These are phyloP conservation scores for Pholiota microspora DNA, from an alignment of 768 basidiomycete genomes.

Conservation along the genomic window DNA sequence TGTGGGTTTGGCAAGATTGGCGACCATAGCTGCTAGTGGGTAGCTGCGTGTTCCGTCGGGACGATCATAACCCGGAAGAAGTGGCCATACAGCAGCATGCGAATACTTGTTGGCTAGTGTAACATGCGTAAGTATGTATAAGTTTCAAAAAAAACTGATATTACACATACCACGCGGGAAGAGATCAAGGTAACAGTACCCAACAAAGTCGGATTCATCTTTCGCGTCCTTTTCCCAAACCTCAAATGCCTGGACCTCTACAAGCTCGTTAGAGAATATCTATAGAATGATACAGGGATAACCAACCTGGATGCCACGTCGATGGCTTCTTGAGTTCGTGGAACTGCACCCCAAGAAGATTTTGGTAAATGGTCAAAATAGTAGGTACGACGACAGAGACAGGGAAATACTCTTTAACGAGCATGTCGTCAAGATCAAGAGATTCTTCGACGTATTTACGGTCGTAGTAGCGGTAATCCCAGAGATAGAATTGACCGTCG, in stretches of 20 bases:
- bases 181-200: slow-evolving; percentile 86
- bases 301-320: slow-evolving; percentile 78
- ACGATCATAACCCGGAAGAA: slow-evolving; percentile 64
- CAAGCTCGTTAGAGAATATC: background rate
- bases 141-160: too few species aligned
- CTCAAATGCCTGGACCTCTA: slow-evolving; percentile 80
- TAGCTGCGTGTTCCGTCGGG: slow-evolving; percentile 61
- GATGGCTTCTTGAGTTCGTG: slow-evolving; percentile 52
- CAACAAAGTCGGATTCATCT: slow-evolving; percentile 70
- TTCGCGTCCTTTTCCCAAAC: slow-evolving; percentile 83
- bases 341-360: slow-evolving; percentile 75
- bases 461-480: slow-evolving; percentile 83
- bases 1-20: slow-evolving; percentile 85
- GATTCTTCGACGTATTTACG: slow-evolving; percentile 64
- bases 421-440: slow-evolving; percentile 69
- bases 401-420: slow-evolving; percentile 89
- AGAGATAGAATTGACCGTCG: slow-evolving; percentile 74
- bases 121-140: too few species aligned
- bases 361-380: slow-evolving; percentile 83
- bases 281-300: background rate
- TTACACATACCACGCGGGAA: slow-evolving; percentile 79
- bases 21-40: slow-evolving; percentile 84
- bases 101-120: slow-evolving; percentile 69
- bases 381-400: slow-evolving; percentile 80
- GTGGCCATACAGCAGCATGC: slow-evolving; percentile 84